Evolutionary conservation across 495 filamentous ascomycete species (phyloP), one percentile per base, ranked within the genome.

Genomic region (Daldinia vernicosa): DNA sequence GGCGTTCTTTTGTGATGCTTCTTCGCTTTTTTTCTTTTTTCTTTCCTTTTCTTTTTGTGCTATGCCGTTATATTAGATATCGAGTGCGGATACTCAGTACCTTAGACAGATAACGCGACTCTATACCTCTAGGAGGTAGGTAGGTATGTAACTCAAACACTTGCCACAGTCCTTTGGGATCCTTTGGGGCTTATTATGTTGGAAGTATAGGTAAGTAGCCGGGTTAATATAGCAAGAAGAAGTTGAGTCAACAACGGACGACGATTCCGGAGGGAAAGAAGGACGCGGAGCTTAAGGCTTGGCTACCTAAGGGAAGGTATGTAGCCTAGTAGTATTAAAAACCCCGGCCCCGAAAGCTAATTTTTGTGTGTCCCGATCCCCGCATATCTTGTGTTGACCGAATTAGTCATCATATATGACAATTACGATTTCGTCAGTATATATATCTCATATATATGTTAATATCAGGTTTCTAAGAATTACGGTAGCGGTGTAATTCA

Each of bases 351-450:
- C 19, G 55, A 58, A 26, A 17, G 8, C 43, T 39, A 15, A 43
- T 15, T 12, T 66, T 43, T 52, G 53, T 8, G 30, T 24, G 37
- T 58, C 43, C 17, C 63, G 63, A 59, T 66, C 63, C 55, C 63
- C 63, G 63, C 63, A 52, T 52, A 52, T 51, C 40, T 15, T 26
- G 50, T 26, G 51, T 39, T 19, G 35, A 15, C 54, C 51, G 17
- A 15, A 58, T 66, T 66, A 66, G 63, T 66, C 63, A 66, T 66
- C 63, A 9, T 32, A 11, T 33, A 11, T 33, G 32, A 33, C 9
- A 33, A 33, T 33, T 33, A 33, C 32, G 32, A 12, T 33, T 12
- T 33, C 7, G 12, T 33, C 12, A 3, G 32, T 3, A 33, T 3
- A 33, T 33, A 12, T 3, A 33, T 33, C 2, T 12, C 8, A 12